Conservation (phyloP, 1,284 basidiomycete species). For the Pterulicium gracile region DNA sequence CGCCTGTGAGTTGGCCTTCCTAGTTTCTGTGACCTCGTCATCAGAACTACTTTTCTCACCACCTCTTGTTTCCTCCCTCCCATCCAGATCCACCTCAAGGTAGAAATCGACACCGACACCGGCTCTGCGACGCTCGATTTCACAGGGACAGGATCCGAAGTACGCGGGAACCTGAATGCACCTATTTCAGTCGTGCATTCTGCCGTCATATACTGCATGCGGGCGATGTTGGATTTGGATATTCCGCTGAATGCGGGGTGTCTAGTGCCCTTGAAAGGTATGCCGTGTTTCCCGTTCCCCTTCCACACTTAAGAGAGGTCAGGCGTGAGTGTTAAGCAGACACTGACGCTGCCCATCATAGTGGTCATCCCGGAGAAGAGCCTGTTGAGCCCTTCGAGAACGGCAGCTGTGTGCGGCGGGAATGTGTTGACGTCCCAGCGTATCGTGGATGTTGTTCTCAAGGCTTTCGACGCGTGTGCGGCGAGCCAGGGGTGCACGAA, state of each 20-base stretch:
- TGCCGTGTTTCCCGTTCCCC: conserved; percentile 14
- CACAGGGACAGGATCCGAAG: conserved; percentile 80
- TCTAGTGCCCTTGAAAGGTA: conserved; percentile 69
- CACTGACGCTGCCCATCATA: too few species aligned
- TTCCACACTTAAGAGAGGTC: not conserved
- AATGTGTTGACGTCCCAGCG: conserved; percentile 91
- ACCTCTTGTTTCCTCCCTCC: conserved; percentile 1
- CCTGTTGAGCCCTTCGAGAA: conserved; percentile 73
- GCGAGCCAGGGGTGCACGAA: conserved; percentile 93
- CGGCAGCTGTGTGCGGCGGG: conserved; percentile 87
- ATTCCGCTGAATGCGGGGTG: conserved; percentile 95
- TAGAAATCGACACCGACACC: conserved; percentile 68
- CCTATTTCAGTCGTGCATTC: conserved; percentile 86
- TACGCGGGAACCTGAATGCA: conserved; percentile 84
- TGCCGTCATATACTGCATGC: conserved; percentile 92
- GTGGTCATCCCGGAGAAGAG: conserved; percentile 79
- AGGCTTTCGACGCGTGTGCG: conserved; percentile 87
- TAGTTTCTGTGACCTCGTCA: conserved; percentile 5
- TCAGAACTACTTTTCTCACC: conserved; percentile 2
- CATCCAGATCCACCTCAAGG: conserved; percentile 66
- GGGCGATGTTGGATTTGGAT: conserved; percentile 85
- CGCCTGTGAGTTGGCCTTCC: conserved; percentile 67
- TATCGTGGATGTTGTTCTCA: conserved; percentile 91
- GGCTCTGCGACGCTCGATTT: conserved; percentile 90
- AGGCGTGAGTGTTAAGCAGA: too few species aligned